Percentiles rank a stretch among this genome's conserved stretches.
Evolutionary conservation across 768 basidiomycete species (phyloP).

Genomic region (Leucocoprinus sp.): DNA sequence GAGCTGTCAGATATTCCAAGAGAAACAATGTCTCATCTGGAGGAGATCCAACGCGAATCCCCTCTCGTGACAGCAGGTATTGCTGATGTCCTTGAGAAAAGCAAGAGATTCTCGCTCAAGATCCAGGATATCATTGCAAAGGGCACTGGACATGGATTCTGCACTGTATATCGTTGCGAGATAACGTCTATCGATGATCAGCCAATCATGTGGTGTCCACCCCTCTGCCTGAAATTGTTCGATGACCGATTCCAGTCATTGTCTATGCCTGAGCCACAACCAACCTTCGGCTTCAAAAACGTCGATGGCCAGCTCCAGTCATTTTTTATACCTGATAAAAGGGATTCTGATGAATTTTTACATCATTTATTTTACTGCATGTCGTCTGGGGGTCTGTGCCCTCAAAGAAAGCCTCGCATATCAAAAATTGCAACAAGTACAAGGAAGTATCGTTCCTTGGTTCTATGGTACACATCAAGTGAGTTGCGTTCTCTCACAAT

Average conservation of each 20-base stretch:
- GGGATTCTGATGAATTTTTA: no score
- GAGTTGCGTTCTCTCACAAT: background rate
- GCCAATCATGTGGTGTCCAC: constrained; percentile 9
- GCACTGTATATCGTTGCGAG: constrained; percentile 14
- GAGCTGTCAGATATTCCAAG: constrained; percentile 12
- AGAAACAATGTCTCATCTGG: constrained; percentile 10
- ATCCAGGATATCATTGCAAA: constrained; percentile 12
- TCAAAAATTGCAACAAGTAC: constrained; percentile 17
- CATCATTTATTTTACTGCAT: constrained; percentile 11
- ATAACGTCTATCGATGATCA: constrained; percentile 16
- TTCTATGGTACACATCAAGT: constrained; percentile 21
- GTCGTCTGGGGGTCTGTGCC: constrained; percentile 12
- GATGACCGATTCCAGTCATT: constrained; percentile 17
- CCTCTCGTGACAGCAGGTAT: constrained; percentile 10
- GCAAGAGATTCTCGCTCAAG: constrained; percentile 11
- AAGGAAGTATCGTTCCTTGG: constrained; percentile 21
- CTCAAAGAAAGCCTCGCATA: constrained; percentile 18
- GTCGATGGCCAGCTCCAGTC: no score
- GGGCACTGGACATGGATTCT: constrained; percentile 8
- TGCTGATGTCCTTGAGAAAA: constrained; percentile 3
- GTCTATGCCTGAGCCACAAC: constrained; percentile 10
- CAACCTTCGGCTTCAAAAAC: no score
- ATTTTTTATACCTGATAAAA: constrained; percentile 10
- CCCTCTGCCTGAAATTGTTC: constrained; percentile 17
- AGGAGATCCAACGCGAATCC: constrained; percentile 7